Base-by-base conservation (phyloP, 805 yeast genomes). In the Wickerhamiella australiensis region DNA sequence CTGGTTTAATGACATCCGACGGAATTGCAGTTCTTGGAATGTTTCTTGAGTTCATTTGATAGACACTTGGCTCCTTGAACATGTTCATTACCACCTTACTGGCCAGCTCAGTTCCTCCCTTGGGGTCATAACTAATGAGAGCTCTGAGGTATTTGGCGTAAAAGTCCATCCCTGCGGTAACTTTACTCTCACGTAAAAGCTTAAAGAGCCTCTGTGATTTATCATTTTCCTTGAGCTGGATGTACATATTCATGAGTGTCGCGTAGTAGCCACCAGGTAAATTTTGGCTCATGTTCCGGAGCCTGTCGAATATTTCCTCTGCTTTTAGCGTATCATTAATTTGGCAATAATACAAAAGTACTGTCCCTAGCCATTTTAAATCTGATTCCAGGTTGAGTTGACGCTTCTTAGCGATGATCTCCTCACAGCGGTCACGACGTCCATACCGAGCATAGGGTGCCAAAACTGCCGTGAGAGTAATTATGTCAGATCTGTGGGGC, bases 311-410 rank as follows among this genome's bases (percentile, higher is more conserved):
- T 27, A 64, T 46, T 9, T 52, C 54, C 43, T 69, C 69, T 1
- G 74, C 75, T 17, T 50, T 36, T 42, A 61, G 65, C 50, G 57
- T 61, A 46, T 66, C 65, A 6, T 64, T 66, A 25, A 65, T 52
- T 33, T 56, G 58, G 3, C 65, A 59, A 43, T 65, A 64, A 6
- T 68, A 67, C 8, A 54, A 38, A 27, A 66, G 62, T 46, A 68
- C 52, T 13, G 60, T 56, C 18, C 54, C 42, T 51, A 63, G 65
- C 50, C 68, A 61, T 3, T 53, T 50, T n/a, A 59, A 61, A 48
- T 62, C 61, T 17, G 58, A 53, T 9, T 61, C 57, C 47, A 31
- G 64, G 40, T 26, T 33, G 18, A 27, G 61, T 61, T 15, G 61
- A 29, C 35, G 50, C 8, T 55, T 50, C 25, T 65, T 50, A 15